Evolutionary conservation across 164 flowering plant genomes (phyloP).

Genomic region (Tetrastigma voinierianum): DNA sequence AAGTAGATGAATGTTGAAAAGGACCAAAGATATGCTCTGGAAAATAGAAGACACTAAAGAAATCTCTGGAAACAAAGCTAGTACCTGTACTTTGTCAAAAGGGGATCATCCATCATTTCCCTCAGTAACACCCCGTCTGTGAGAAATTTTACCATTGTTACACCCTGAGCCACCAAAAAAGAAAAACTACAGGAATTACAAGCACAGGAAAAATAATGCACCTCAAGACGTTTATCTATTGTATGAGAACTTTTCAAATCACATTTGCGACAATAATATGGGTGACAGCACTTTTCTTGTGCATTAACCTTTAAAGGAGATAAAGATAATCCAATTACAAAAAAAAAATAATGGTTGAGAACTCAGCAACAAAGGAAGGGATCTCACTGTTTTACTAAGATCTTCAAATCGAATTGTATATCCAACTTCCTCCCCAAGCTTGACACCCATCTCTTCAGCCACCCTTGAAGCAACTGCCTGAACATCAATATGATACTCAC

Average conservation of each 20-base stretch:
- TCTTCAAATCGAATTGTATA: constrained; percentile 95
- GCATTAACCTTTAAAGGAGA: background rate
- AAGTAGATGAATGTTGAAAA: background rate
- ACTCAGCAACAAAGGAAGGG: background rate
- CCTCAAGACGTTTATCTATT: background rate
- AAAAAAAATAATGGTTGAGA: background rate
- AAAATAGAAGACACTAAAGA: background rate
- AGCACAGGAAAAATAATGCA: background rate
- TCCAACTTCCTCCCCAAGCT: constrained; percentile 97
- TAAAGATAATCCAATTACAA: background rate
- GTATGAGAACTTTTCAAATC: background rate
- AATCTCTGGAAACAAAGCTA: background rate
- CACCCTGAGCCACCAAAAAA: constrained; percentile 50
- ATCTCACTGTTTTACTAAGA: constrained; percentile 57
- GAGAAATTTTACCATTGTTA: constrained; percentile 81
- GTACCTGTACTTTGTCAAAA: constrained; percentile 88
- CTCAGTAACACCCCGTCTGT: constrained; percentile 93
- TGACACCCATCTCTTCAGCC: constrained; percentile 95
- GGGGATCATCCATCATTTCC: constrained; percentile 99
- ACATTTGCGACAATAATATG: background rate
- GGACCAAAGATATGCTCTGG: background rate
- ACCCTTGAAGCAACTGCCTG: constrained; percentile 95
- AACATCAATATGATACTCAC: background rate
- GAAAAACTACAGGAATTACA: constrained; percentile 4
- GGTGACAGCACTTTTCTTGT: background rate